These are phyloP conservation scores for Aspergillus proliferans DNA, from an alignment of 2,329 filamentous ascomycete species.

Conservation along the genomic window DNA sequence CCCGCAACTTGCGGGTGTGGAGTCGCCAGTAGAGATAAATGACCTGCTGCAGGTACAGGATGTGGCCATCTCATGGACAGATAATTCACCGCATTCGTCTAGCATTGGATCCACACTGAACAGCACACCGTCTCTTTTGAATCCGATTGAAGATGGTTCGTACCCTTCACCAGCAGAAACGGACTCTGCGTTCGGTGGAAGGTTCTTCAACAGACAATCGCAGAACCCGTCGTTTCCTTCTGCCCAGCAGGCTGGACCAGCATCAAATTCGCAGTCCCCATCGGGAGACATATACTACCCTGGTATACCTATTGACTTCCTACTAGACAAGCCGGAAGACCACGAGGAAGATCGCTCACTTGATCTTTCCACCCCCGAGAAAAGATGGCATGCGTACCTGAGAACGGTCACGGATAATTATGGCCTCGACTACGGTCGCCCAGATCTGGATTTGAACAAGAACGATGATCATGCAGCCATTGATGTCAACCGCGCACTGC, in stretches of 20 bases:
- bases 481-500: conserved; percentile 40
- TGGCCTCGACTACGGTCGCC: conserved; percentile 64
- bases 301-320: not conserved
- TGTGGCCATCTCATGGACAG: conserved; percentile 16
- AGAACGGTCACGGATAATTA: conserved; percentile 44
- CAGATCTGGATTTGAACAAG: conserved; percentile 62
- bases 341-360: conserved; percentile 2
- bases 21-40: not conserved
- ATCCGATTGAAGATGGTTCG: conserved; percentile 10
- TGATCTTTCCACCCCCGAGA: conserved; percentile 16
- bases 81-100: conserved; percentile 9
- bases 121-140: conserved; percentile 13
- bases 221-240: not conserved
- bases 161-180: conserved; percentile 19
- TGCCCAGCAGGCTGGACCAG: not conserved
- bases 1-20: not conserved
- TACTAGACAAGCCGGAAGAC: conserved; percentile 4
- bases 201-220: not conserved
- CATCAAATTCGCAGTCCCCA: not conserved
- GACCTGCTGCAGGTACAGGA: conserved; percentile 3
- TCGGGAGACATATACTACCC: not conserved
- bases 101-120: conserved; percentile 12
- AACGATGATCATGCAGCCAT: conserved; percentile 68
- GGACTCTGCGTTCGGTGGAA: conserved; percentile 7
- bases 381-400: conserved; percentile 27